These are phyloP conservation scores for Pseudocercospora eumusae DNA, from an alignment of 2,329 filamentous ascomycete genomes.

Conservation along the genomic window DNA sequence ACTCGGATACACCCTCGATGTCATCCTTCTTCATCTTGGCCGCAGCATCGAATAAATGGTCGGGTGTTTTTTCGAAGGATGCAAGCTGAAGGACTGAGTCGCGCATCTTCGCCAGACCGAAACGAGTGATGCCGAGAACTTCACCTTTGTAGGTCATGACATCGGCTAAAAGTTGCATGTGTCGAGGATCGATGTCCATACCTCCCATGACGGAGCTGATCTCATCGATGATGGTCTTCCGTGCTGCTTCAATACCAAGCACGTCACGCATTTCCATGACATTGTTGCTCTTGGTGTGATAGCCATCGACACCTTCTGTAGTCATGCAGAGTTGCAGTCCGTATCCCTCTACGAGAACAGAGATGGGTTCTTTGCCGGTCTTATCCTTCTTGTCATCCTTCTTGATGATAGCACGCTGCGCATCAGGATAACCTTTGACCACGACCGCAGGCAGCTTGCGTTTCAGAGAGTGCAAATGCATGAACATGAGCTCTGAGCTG, in stretches of 20 bases:
- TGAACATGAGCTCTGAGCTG: conserved; percentile 64
- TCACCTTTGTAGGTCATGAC: conserved; percentile 99
- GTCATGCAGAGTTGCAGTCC: conserved; percentile 87
- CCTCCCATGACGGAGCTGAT: conserved; percentile 86
- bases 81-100: conserved; percentile 92
- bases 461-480: conserved; percentile 82
- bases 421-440: conserved; percentile 86
- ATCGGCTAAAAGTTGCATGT: conserved; percentile 96
- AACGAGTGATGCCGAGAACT: conserved; percentile 92
- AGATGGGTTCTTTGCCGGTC: conserved; percentile 59
- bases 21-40: conserved; percentile 87
- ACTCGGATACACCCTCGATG: conserved; percentile 92
- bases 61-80: conserved; percentile 96
- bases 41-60: conserved; percentile 94
- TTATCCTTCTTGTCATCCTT: conserved; percentile 68
- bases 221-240: conserved; percentile 83
- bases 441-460: conserved; percentile 78
- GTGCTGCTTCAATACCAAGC: conserved; percentile 91
- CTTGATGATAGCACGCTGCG: conserved; percentile 83
- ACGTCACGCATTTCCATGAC: conserved; percentile 87
- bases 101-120: conserved; percentile 93
- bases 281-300: conserved; percentile 73
- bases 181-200: conserved; percentile 95
- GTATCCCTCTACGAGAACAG: conserved; percentile 85
- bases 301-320: conserved; percentile 84